These are phyloP conservation scores for Astragalus membranaceus DNA, from an alignment of 306 rosid genomes.

Conservation along the genomic window DNA sequence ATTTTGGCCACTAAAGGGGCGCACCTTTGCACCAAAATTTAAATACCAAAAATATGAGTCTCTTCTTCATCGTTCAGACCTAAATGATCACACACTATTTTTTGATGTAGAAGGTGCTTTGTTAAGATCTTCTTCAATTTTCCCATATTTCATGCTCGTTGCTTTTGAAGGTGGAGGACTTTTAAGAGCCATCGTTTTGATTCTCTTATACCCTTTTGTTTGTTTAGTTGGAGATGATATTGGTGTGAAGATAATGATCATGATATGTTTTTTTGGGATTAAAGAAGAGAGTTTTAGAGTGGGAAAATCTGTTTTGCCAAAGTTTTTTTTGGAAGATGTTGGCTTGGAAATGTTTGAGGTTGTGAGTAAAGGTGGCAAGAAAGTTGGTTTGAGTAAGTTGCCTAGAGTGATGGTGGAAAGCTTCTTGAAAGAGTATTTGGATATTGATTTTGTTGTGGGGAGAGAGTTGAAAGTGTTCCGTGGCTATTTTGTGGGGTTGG, in stretches of 20 bases:
- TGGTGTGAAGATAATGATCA: slow-evolving; percentile 59
- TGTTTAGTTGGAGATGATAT: slow-evolving; percentile 31
- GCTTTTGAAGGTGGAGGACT: slow-evolving; percentile 72
- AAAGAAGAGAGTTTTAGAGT: slow-evolving; percentile 41
- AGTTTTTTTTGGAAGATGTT: slow-evolving; percentile 58
- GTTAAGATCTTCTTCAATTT: slow-evolving; percentile 41
- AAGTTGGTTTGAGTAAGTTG: slow-evolving; percentile 42
- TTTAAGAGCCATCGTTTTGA: slow-evolving; percentile 40
- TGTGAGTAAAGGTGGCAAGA: slow-evolving; percentile 32
- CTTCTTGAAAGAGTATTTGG: slow-evolving; percentile 60
- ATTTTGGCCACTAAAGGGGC: slow-evolving; percentile 20
- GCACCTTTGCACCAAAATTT: slow-evolving; percentile 8
- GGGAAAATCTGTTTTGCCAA: slow-evolving; percentile 62
- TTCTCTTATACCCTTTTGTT: slow-evolving; percentile 45
- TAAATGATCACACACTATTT: slow-evolving; percentile 27
- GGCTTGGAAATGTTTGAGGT: slow-evolving; percentile 52
- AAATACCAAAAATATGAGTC: slow-evolving; percentile 26
- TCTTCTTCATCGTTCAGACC: slow-evolving; percentile 30
- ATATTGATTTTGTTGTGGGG: slow-evolving; percentile 54
- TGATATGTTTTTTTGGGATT: slow-evolving; percentile 66
- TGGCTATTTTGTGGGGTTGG: slow-evolving; percentile 61
- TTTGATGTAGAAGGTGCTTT: slow-evolving; percentile 55
- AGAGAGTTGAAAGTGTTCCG: slow-evolving; percentile 50
- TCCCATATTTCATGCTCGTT: slow-evolving; percentile 69
- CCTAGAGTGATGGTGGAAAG: slow-evolving; percentile 68